Evolutionary conservation across 345 rosid species (phyloP), one percentile per base, ranked within the genome.

Genomic region (Eutrema heterophyllum): DNA sequence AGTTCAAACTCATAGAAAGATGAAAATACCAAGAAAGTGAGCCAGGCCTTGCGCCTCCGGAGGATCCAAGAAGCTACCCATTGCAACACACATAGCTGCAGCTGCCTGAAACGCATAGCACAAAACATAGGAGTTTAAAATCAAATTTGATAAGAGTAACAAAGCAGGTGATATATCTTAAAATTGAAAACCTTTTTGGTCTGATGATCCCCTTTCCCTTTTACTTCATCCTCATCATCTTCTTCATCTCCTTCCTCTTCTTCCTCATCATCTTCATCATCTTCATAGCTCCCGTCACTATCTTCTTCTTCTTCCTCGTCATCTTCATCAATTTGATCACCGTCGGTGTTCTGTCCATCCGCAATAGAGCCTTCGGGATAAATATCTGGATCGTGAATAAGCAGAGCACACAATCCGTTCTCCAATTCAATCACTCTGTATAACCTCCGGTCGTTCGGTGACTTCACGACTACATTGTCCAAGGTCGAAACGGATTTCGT

Each of bases 51-150:
- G 97, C n/a, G 96, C 97, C 80, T 92, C 97, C 7, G 78, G 71
- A 72, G 99, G 99, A 69, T 95, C 99, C 76, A 83, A 85, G 84
- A 95, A 92, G 89, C 99, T 95, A 16, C 99, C 99, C 86, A 92
- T 85, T 58, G 88, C 91, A 26, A 95, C 97, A 77, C 96, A 92
- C 99, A 95, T 90, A 64, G 99, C 99, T 43, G 99, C 99, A 41
- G 99, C 99, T 43, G 99, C 99, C 99, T 95, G 79, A 60, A 53
- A 54, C 51, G 21, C 11, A 2, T 57, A 24, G n/a, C 51, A 73
- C 46, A 46, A 51, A 48, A 44, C 51, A 27, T 39, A 49, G 2
- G 27, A 26, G 46, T 36, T 26, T 9, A 73, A 59, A 45, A 36
- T 29, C n/a, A 73, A n/a, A 39, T 2, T 15, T 49, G 9, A 57